phyloP scores from a whole-genome alignment of 2,329 filamentous ascomycete genomes.

The Bipolaris oryzae region DNA sequence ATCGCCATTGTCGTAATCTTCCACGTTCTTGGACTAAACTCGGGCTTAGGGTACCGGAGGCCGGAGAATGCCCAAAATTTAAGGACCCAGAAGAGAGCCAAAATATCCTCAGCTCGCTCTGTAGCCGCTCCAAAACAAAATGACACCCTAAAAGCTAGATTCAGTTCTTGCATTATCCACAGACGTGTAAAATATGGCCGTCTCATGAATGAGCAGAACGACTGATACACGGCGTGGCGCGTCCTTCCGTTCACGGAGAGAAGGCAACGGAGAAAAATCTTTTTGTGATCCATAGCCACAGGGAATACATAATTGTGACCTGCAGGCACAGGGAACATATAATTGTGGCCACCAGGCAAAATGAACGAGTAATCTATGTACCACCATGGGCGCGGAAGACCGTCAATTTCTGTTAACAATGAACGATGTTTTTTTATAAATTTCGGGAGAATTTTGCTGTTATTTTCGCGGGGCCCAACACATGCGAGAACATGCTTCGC shows the following conservation, averaged over 20 bases:
- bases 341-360: too few relatives aligned
- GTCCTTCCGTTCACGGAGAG: neutral
- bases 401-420: neutral
- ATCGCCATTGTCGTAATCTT: too few relatives aligned
- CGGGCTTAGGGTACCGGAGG: too few relatives aligned
- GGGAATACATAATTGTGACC: too few relatives aligned
- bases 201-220: neutral
- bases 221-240: neutral
- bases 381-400: too few relatives aligned
- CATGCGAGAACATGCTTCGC: neutral
- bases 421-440: rapidly evolving
- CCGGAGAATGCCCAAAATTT: neutral
- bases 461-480: neutral
- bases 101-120: neutral
- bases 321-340: too few relatives aligned
- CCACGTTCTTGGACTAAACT: too few relatives aligned
- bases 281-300: too few relatives aligned
- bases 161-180: neutral
- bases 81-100: neutral
- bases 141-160: neutral
- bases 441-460: neutral
- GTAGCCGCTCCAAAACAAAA: neutral
- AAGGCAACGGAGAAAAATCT: neutral
- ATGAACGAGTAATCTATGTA: too few relatives aligned
- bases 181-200: neutral